phyloP scores from a whole-genome alignment of 2,329 filamentous ascomycete species.

The Daldinia sp. region DNA sequence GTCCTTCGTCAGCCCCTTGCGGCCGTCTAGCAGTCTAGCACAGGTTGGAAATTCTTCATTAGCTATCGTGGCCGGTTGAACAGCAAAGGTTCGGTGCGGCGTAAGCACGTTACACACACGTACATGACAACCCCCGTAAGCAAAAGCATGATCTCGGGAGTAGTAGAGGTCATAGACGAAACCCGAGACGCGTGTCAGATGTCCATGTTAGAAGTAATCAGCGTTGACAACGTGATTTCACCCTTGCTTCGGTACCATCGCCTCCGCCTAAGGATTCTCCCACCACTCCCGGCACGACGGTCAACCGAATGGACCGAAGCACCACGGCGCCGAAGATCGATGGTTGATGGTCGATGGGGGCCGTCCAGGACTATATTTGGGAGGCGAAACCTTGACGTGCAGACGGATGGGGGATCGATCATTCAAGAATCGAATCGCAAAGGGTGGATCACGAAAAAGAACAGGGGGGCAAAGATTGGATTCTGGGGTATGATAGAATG shows the following conservation, averaged over 20 bases:
- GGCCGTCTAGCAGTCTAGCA: not conserved
- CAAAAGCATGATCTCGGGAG: slow-evolving; percentile 3
- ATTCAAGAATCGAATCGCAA: slow-evolving; percentile 21
- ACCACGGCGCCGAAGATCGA: slow-evolving; percentile 34
- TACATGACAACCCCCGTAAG: slow-evolving; percentile 12
- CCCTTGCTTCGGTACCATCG: slow-evolving; percentile 23
- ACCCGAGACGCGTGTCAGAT: slow-evolving; percentile 38
- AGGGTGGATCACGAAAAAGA: slow-evolving; percentile 28
- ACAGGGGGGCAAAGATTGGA: not conserved
- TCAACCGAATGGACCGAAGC: slow-evolving; percentile 31
- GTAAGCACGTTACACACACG: slow-evolving; percentile 37
- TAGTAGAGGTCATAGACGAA: slow-evolving; percentile 23
- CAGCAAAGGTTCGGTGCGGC: slow-evolving; percentile 24
- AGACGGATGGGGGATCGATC: slow-evolving; percentile 31
- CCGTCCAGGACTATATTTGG: slow-evolving; percentile 35
- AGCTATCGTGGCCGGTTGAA: slow-evolving; percentile 4
- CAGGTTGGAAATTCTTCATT: not conserved
- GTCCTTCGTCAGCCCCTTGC: slow-evolving; percentile 9
- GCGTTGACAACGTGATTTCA: slow-evolving; percentile 32
- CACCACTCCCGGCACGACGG: slow-evolving; percentile 29
- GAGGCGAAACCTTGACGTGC: slow-evolving; percentile 30
- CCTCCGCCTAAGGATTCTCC: slow-evolving; percentile 29
- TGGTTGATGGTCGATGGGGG: slow-evolving; percentile 32
- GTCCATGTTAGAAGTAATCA: slow-evolving; percentile 26
- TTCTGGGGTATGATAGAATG: slow-evolving; percentile 31